Conservation (phyloP, 23 red algal genomes). For the Gracilariopsis chorda region DNA sequence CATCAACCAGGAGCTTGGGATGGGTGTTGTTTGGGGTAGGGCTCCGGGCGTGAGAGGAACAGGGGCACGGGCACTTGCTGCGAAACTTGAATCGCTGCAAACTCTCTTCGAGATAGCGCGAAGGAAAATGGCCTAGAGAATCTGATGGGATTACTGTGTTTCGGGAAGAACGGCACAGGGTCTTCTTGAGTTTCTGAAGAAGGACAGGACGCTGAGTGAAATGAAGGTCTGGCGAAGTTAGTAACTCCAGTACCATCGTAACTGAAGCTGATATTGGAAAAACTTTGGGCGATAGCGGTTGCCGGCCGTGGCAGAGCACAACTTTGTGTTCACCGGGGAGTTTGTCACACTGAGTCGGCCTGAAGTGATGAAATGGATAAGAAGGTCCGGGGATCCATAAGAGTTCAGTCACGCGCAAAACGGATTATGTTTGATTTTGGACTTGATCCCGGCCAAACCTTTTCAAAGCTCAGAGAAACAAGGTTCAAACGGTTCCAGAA, state of each 20-base stretch:
- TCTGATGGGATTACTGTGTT: not conserved
- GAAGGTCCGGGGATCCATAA: not conserved
- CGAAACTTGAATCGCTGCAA: not conserved
- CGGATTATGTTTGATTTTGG: slow-evolving; percentile 33
- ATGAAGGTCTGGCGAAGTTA: not conserved
- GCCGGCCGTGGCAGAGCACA: slow-evolving; percentile 8
- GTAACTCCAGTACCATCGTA: not conserved
- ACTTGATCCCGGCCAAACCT: not conserved
- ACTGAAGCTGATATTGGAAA: not conserved
- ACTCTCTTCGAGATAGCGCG: not conserved
- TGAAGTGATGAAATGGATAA: slow-evolving; percentile 10
- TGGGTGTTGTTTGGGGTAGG: slow-evolving; percentile 33
- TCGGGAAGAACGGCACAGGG: slow-evolving; percentile 11
- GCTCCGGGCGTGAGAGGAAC: not conserved
- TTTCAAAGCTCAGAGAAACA: slow-evolving; percentile 20
- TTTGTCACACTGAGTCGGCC: not conserved
- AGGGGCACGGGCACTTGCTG: slow-evolving; percentile 15
- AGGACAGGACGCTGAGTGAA: not conserved
- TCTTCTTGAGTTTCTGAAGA: not conserved
- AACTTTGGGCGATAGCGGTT: not conserved
- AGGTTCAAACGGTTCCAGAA: not conserved
- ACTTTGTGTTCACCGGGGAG: slow-evolving; percentile 50
- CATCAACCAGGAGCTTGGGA: not conserved
- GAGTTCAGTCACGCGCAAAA: slow-evolving; percentile 12
- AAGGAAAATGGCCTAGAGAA: not conserved